These are phyloP conservation scores for Cetraspora pellucida DNA, from an alignment of 192 early-diverging fungal species.

Conservation along the genomic window DNA sequence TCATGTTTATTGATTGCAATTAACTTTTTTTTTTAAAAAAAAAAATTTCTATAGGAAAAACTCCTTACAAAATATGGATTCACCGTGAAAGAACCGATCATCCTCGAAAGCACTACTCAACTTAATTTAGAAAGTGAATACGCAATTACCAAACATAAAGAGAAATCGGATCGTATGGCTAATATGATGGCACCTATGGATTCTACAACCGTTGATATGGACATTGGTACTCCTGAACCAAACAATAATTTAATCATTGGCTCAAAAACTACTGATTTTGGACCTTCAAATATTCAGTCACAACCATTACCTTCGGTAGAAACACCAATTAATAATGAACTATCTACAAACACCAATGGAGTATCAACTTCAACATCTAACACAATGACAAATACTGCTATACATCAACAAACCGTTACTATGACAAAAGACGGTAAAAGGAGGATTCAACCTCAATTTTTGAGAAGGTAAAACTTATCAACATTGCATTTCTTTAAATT, in stretches of 20 bases:
- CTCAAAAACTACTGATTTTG: too few species aligned
- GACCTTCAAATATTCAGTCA: too few species aligned
- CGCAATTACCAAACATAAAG: conserved; percentile 30
- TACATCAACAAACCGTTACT: conserved; percentile 59
- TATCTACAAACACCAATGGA: too few species aligned
- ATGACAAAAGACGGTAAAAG: conserved; percentile 81
- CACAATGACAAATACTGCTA: conserved; percentile 28
- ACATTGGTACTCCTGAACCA: too few species aligned
- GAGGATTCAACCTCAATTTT: conserved; percentile 75
- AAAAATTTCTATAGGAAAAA: conserved; percentile 37
- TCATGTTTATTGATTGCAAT: neutral
- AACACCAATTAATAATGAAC: too few species aligned
- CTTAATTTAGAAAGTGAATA: conserved; percentile 66
- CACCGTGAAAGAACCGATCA: conserved; percentile 45
- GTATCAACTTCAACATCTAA: neutral
- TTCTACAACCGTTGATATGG: too few species aligned
- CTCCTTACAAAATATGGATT: conserved; percentile 54
- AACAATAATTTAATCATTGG: too few species aligned
- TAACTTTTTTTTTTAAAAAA: neutral
- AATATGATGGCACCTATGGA: conserved; percentile 7
- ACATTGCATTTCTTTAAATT: neutral
- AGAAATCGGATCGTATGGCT: conserved; percentile 30
- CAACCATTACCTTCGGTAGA: too few species aligned
- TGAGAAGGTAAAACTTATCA: conserved; percentile 42
- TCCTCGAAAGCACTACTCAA: conserved; percentile 65